These are phyloP conservation scores for Elsinoe australis DNA, from an alignment of 2,329 filamentous ascomycete genomes.

Conservation along the genomic window DNA sequence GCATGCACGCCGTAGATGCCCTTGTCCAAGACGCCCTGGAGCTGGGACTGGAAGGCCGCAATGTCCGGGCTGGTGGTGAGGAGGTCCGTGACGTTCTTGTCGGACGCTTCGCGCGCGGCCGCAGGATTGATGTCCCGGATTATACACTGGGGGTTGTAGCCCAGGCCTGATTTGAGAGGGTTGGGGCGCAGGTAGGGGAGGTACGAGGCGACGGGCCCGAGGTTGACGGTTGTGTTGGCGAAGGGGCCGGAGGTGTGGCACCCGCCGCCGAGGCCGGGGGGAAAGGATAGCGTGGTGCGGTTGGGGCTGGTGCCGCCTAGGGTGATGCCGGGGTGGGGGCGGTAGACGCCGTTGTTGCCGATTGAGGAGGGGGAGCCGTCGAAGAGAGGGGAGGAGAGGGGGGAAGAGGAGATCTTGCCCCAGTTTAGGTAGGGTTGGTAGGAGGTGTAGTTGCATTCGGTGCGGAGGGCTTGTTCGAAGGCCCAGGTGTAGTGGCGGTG, in stretches of 20 bases:
- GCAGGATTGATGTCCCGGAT: slow-evolving; percentile 19
- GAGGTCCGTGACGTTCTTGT: slow-evolving; percentile 17
- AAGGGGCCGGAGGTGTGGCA: slow-evolving; percentile 46
- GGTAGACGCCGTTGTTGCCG: slow-evolving; percentile 19
- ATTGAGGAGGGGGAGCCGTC: slow-evolving; percentile 44
- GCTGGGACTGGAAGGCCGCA: slow-evolving; percentile 18
- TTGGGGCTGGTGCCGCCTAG: not conserved
- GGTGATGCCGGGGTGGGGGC: slow-evolving; percentile 15
- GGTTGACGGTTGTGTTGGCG: slow-evolving; percentile 20
- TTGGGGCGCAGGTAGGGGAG: slow-evolving; percentile 13
- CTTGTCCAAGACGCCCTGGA: slow-evolving; percentile 20
- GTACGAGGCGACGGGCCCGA: slow-evolving; percentile 18
- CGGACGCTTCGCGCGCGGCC: slow-evolving; percentile 3
- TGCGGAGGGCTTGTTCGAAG: slow-evolving; percentile 33
- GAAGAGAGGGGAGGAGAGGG: slow-evolving; percentile 42
- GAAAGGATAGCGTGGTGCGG: slow-evolving; percentile 28
- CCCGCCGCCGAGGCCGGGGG: slow-evolving; percentile 44
- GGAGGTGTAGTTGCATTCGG: slow-evolving; percentile 36
- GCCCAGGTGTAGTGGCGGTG: slow-evolving; percentile 35
- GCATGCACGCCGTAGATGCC: slow-evolving; percentile 32
- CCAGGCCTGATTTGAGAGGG: slow-evolving; percentile 16
- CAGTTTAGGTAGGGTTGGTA: slow-evolving; percentile 46
- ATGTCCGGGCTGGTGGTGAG: slow-evolving; percentile 14
- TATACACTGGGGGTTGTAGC: slow-evolving; percentile 22
- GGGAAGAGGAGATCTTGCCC: slow-evolving; percentile 38